These are phyloP conservation scores for Rhizophlyctis rosea DNA, from an alignment of 192 early-diverging fungal genomes.

Conservation along the genomic window DNA sequence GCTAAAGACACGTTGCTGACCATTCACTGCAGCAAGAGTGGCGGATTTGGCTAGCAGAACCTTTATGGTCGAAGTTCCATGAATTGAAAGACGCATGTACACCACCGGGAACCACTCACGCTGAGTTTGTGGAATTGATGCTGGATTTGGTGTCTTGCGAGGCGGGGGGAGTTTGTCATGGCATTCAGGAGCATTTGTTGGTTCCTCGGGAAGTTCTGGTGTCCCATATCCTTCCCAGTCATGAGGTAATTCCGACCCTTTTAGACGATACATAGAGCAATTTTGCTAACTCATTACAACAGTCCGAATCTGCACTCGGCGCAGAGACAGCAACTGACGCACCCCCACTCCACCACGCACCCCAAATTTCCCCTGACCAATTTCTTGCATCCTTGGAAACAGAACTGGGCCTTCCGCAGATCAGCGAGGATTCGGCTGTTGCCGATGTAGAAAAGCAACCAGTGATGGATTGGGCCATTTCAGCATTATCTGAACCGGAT, in stretches of 20 bases:
- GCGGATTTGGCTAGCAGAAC: constrained; percentile 31
- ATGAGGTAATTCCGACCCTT: not conserved
- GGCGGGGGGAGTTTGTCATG: not conserved
- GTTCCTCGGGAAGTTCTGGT: not conserved
- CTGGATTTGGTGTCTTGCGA: constrained; percentile 16
- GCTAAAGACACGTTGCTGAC: not conserved
- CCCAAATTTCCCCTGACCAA: not conserved
- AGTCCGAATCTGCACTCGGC: not conserved
- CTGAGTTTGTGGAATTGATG: constrained; percentile 30
- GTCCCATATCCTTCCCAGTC: not conserved
- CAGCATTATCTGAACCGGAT: not conserved
- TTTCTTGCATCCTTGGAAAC: too few relatives aligned
- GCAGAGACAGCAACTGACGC: not conserved
- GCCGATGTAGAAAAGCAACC: too few relatives aligned
- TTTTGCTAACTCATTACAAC: not conserved
- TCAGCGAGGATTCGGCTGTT: too few relatives aligned
- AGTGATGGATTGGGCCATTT: not conserved
- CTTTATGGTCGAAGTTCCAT: constrained; percentile 21
- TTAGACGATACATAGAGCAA: not conserved
- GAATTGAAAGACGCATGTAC: constrained; percentile 25
- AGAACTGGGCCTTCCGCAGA: too few relatives aligned
- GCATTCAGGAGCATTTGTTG: not conserved
- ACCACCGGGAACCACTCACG: constrained; percentile 27
- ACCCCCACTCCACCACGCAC: not conserved
- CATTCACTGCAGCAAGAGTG: constrained; percentile 17